Conservation (phyloP, 306 rosid species). For the Lablab purpureus region DNA sequence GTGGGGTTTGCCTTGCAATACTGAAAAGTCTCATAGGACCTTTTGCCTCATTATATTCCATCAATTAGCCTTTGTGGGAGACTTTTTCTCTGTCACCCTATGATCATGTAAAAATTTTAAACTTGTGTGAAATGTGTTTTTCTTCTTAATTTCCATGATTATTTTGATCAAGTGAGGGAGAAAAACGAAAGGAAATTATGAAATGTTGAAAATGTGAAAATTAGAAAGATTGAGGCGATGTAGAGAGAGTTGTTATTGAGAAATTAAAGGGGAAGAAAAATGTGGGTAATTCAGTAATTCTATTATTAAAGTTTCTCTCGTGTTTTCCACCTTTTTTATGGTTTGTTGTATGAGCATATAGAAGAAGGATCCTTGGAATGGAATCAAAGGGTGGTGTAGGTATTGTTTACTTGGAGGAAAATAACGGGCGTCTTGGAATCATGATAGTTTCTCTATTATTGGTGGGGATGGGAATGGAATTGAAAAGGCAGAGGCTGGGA, state of each 20-base stretch:
- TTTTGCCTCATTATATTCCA: slow-evolving; percentile 76
- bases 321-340: neutral
- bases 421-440: slow-evolving; percentile 52
- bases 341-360: neutral
- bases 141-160: slow-evolving; percentile 44
- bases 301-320: neutral
- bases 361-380: slow-evolving; percentile 48
- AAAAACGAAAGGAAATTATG: neutral
- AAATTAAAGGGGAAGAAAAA: neutral
- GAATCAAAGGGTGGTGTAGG: slow-evolving; percentile 51
- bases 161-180: neutral
- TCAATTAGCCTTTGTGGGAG: slow-evolving; percentile 62
- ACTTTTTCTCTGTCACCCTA: slow-evolving; percentile 51
- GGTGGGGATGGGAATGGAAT: slow-evolving; percentile 56
- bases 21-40: slow-evolving; percentile 69
- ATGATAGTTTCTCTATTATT: slow-evolving; percentile 62
- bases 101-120: slow-evolving; percentile 36
- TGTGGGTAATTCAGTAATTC: neutral
- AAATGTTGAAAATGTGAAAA: neutral
- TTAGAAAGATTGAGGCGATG: neutral
- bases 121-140: slow-evolving; percentile 45
- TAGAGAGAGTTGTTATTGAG: neutral
- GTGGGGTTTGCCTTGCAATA: slow-evolving; percentile 76
- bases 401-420: slow-evolving; percentile 45
- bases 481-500: slow-evolving; percentile 48